Conservation (phyloP, 108 stramenopile genomes). For the Cylindrotheca fusiformis region DNA sequence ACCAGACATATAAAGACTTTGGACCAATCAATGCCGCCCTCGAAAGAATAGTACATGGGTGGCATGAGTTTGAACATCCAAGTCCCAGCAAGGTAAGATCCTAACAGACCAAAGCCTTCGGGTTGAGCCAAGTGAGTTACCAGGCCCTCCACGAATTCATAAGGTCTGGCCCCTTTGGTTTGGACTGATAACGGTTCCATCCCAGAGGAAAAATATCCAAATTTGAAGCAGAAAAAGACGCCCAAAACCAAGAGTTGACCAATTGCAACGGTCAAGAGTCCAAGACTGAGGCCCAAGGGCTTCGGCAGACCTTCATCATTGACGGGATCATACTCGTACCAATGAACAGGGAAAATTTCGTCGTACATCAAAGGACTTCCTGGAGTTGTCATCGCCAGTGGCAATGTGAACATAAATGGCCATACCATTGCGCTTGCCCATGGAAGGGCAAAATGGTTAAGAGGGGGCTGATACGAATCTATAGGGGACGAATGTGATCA, state of each 20-base stretch:
- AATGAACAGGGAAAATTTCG: slow-evolving; percentile 52
- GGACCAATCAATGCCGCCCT: slow-evolving; percentile 74
- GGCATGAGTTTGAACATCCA: slow-evolving; percentile 91
- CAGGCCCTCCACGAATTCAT: slow-evolving; percentile 71
- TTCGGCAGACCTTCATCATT: slow-evolving; percentile 27
- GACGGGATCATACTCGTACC: slow-evolving; percentile 50
- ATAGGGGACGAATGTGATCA: background rate
- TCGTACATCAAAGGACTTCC: slow-evolving; percentile 45
- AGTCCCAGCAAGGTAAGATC: slow-evolving; percentile 71
- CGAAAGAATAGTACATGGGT: slow-evolving; percentile 77
- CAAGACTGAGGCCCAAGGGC: slow-evolving; percentile 77
- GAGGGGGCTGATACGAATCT: background rate
- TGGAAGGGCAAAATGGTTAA: slow-evolving; percentile 23
- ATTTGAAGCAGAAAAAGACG: slow-evolving; percentile 60
- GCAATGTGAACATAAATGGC: slow-evolving; percentile 74
- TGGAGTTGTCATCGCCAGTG: slow-evolving; percentile 47
- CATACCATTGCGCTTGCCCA: slow-evolving; percentile 70
- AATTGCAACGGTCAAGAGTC: slow-evolving; percentile 78
- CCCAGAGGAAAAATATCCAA: slow-evolving; percentile 34
- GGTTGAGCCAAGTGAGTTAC: slow-evolving; percentile 82
- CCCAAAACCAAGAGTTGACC: slow-evolving; percentile 73
- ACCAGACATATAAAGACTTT: slow-evolving; percentile 66
- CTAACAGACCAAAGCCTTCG: slow-evolving; percentile 89
- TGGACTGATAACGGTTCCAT: slow-evolving; percentile 72
- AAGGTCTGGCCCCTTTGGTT: slow-evolving; percentile 61